Evolutionary conservation across 2,329 filamentous ascomycete genomes (phyloP), one percentile per base, ranked within the genome.

Genomic region (Epichloe uncinata): DNA sequence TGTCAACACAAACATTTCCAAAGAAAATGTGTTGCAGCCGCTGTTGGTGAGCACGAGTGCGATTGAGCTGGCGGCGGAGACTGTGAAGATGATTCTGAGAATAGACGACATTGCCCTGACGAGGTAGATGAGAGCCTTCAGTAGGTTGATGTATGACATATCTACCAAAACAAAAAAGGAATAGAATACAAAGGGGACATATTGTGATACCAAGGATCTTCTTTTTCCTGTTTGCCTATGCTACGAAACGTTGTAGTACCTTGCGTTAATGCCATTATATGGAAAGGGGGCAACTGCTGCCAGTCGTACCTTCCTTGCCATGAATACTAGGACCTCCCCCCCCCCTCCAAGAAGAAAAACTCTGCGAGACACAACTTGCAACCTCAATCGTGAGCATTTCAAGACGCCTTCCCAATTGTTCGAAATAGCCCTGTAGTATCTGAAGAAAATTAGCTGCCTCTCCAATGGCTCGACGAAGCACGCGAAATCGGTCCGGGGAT

Each of bases 11-110:
- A 94, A 98, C 72, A 97, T 97, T 64, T 85, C 86, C 52, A 91
- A 95, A 67, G 90, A 96, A 75, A 95, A 95, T 57, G 93, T 98
- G 50, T 75, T 98, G 65, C 93, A 98, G 73, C 93, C 93, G 16
- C 74, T 98, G 64, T 73, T 98, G 54, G 93, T 98, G 54, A 95
- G 89, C 77, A 98, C 93, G 51, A 97, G 91, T 68, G 89, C 93
- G 22, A 93, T 98, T 61, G 91, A 98, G 74, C 71, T 98, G 68
- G 93, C 93, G 33, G 90, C 91, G 7, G 93, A 98, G 78, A 98
- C 93, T 53, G 93, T 97, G 60, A 98, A 97, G 81, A 93, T 95
- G 88, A 82, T 82, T 63, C 66, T 82, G 62, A 75, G 79, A 64
- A 82, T 82, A 69, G 79, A 82, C 63, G 79, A 82, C 62, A 82